These are phyloP conservation scores for Diaporthe sp. DNA, from an alignment of 2,329 filamentous ascomycete species.

Conservation along the genomic window DNA sequence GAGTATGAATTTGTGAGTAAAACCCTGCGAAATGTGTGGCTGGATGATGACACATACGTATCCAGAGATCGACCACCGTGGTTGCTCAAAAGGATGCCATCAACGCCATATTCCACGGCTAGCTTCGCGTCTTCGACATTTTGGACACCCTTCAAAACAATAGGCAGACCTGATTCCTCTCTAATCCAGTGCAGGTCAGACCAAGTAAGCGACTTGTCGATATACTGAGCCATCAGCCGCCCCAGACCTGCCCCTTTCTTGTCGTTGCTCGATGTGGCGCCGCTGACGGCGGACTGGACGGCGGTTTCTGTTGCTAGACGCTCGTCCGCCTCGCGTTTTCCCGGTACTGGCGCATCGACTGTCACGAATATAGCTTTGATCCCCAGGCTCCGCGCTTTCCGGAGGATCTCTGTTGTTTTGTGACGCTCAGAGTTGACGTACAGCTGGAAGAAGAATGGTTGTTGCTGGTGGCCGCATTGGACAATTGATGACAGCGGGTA, in stretches of 20 bases:
- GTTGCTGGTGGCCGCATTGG: conserved; percentile 49
- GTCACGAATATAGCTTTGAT: conserved; percentile 68
- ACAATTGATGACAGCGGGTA: conserved; percentile 61
- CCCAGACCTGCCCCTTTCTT: conserved; percentile 67
- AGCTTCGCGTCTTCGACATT: conserved; percentile 67
- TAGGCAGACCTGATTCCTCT: conserved; percentile 59
- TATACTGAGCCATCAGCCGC: conserved; percentile 64
- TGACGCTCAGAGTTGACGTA: conserved; percentile 66
- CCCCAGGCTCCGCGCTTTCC: conserved; percentile 56
- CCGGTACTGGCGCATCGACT: conserved; percentile 68
- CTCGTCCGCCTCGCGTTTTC: conserved; percentile 71
- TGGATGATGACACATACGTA: not conserved
- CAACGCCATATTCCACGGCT: conserved; percentile 60
- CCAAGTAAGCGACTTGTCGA: conserved; percentile 67
- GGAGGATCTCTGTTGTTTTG: conserved; percentile 63
- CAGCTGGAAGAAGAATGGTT: conserved; percentile 67
- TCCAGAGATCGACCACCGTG: conserved; percentile 39
- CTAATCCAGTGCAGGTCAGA: conserved; percentile 67
- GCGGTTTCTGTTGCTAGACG: conserved; percentile 61
- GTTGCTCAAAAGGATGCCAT: conserved; percentile 38
- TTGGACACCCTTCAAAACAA: conserved; percentile 72
- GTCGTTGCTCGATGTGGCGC: conserved; percentile 61
- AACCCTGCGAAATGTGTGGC: no score
- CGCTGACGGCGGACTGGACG: conserved; percentile 53
- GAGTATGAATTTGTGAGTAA: not conserved